These are phyloP conservation scores for Umbelopsis sp. DNA, from an alignment of 192 early-diverging fungal species.

Conservation along the genomic window DNA sequence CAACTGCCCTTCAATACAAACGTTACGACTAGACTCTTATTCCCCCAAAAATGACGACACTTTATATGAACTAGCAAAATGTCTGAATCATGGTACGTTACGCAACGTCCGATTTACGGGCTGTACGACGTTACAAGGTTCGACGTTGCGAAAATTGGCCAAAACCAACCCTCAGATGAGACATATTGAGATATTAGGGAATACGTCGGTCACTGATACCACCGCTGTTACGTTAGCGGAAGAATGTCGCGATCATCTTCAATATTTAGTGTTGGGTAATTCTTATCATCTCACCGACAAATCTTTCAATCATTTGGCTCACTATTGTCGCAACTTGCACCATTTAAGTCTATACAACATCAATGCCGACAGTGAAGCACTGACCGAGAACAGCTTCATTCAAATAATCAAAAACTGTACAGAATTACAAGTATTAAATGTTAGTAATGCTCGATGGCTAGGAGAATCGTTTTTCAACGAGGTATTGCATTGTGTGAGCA, in stretches of 20 bases:
- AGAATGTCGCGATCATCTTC: constrained; percentile 26
- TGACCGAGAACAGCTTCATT: constrained; percentile 26
- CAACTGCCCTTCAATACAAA: constrained; percentile 33
- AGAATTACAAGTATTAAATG: constrained; percentile 11
- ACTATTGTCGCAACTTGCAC: constrained; percentile 24
- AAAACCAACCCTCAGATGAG: constrained; percentile 31
- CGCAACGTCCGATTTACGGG: constrained; percentile 20
- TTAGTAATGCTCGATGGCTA: constrained; percentile 35
- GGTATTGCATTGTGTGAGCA: constrained; percentile 24
- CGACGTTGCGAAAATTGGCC: constrained; percentile 36
- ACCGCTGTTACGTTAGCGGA: constrained; percentile 33
- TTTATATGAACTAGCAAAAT: constrained; percentile 41
- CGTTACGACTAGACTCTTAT: constrained; percentile 30
- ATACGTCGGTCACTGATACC: constrained; percentile 33
- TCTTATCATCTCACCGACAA: constrained; percentile 33
- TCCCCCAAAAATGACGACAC: constrained; percentile 38
- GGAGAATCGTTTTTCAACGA: constrained; percentile 27
- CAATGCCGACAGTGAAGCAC: constrained; percentile 21
- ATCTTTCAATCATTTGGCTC: constrained; percentile 25
- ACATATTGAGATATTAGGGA: constrained; percentile 33
- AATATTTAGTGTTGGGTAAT: constrained; percentile 35
- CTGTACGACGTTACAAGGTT: constrained; percentile 38
- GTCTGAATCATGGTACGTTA: constrained; percentile 22
- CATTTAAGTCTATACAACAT: constrained; percentile 34
- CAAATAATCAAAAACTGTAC: constrained; percentile 24